Evolutionary conservation across 2,329 filamentous ascomycete genomes (phyloP).

Genomic region (Trichoderma citrinoviride): DNA sequence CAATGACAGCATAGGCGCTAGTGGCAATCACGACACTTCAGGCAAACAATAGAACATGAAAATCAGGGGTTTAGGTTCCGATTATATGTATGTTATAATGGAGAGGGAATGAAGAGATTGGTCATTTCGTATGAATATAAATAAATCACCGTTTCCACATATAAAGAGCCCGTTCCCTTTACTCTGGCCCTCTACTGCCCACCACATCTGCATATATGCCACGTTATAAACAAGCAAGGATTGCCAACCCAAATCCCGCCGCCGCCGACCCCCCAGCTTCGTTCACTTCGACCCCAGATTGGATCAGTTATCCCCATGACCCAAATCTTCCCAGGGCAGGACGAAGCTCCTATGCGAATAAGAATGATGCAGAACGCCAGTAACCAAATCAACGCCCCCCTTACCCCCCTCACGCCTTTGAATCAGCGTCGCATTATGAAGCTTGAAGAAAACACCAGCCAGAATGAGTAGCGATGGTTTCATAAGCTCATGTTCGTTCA

Average conservation of each 20-base stretch:
- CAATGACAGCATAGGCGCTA: conserved; percentile 17
- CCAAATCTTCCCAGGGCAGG: conserved; percentile 9
- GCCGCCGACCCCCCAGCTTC: conserved; percentile 1
- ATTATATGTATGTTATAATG: no score
- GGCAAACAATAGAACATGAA: conserved; percentile 10
- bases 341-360: conserved; percentile 4
- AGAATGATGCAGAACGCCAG: conserved; percentile 6
- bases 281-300: conserved; percentile 9
- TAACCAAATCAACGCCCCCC: conserved; percentile 17
- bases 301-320: conserved; percentile 6
- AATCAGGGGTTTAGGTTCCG: no score
- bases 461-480: not conserved
- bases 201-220: conserved; percentile 18
- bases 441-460: not conserved
- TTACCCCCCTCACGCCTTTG: not conserved
- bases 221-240: conserved; percentile 4
- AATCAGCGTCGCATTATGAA: not conserved
- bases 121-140: conserved; percentile 11
- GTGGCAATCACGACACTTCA: conserved; percentile 18
- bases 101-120: not conserved
- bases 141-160: conserved; percentile 15
- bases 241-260: conserved; percentile 6
- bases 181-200: conserved; percentile 7
- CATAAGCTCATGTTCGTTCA: not conserved
- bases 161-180: conserved; percentile 4